A percentile compares a stretch with the other conserved stretches of the same genome.
These are phyloP conservation scores for Yamadazyma laniorum DNA, from an alignment of 805 yeast genomes.

Conservation along the genomic window DNA sequence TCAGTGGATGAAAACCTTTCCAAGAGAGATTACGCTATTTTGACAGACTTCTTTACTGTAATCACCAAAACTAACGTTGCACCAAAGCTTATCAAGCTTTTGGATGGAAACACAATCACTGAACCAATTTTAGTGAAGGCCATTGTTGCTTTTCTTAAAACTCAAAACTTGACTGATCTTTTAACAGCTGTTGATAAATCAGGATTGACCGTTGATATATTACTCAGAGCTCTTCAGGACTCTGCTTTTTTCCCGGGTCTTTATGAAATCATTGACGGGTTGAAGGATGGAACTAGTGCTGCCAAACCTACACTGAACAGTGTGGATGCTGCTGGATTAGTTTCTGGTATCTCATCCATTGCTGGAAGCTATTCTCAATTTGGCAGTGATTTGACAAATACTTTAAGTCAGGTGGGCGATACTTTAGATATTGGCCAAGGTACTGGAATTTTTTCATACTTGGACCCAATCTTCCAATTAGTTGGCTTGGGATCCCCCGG, in stretches of 20 bases:
- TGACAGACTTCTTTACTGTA: conserved; percentile 22
- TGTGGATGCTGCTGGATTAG: conserved; percentile 12
- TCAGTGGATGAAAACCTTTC: not conserved
- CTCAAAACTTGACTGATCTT: conserved; percentile 21
- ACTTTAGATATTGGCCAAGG: conserved; percentile 11
- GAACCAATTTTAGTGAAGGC: conserved; percentile 24
- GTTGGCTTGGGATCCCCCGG: conserved; percentile 14
- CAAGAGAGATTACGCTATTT: conserved; percentile 17
- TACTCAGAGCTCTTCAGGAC: conserved; percentile 17
- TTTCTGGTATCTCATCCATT: conserved; percentile 10
- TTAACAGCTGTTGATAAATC: conserved; percentile 25
- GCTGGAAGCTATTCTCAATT: conserved; percentile 10
- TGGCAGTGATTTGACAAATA: conserved; percentile 9
- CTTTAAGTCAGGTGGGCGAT: conserved; percentile 6
- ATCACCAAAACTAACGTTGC: conserved; percentile 24
- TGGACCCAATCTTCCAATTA: conserved; percentile 15
- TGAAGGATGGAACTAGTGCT: conserved; percentile 15
- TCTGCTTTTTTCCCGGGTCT: conserved; percentile 17
- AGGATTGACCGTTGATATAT: conserved; percentile 26
- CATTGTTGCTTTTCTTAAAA: conserved; percentile 22
- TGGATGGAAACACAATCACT: conserved; percentile 22
- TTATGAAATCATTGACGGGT: conserved; percentile 17
- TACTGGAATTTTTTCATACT: conserved; percentile 16
- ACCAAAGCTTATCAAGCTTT: conserved; percentile 19
- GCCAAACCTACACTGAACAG: conserved; percentile 9